A percentile compares a stretch with the other conserved stretches of the same genome.
These are phyloP conservation scores for Cladosporium sp. DNA, from an alignment of 2,329 filamentous ascomycete species.

Conservation along the genomic window DNA sequence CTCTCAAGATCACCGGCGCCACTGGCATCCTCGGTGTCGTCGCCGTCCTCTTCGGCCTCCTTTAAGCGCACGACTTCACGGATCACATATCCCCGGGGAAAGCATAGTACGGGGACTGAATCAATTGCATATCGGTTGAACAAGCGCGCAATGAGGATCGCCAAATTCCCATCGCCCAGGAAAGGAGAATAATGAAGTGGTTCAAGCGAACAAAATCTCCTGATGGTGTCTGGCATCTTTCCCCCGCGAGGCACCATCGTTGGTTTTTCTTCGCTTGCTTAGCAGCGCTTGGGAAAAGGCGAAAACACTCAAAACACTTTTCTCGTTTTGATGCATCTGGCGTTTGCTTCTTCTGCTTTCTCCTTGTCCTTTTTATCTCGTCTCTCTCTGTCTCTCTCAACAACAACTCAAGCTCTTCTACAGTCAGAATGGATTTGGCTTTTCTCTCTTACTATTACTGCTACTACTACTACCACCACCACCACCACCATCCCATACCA, in stretches of 20 bases:
- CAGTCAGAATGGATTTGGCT: neutral
- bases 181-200: no score
- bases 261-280: no score
- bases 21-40: slow-evolving; percentile 44
- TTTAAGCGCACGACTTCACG: slow-evolving; percentile 32
- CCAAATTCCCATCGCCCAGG: no score
- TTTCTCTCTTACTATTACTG: neutral
- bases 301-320: no score
- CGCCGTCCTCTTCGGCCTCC: slow-evolving; percentile 24
- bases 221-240: no score
- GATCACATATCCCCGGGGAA: neutral
- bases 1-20: slow-evolving; percentile 24
- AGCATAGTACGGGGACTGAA: slow-evolving; percentile 1
- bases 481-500: no score
- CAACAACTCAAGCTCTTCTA: neutral
- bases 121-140: slow-evolving; percentile 8
- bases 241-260: neutral
- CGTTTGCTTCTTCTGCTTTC: neutral
- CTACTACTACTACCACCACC: no score
- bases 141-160: neutral
- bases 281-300: no score
- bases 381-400: slow-evolving; percentile 4
- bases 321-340: slow-evolving; percentile 7
- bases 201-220: no score
- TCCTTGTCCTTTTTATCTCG: neutral